Conservation (phyloP, 768 basidiomycete species). For the Mycena belliarum region DNA sequence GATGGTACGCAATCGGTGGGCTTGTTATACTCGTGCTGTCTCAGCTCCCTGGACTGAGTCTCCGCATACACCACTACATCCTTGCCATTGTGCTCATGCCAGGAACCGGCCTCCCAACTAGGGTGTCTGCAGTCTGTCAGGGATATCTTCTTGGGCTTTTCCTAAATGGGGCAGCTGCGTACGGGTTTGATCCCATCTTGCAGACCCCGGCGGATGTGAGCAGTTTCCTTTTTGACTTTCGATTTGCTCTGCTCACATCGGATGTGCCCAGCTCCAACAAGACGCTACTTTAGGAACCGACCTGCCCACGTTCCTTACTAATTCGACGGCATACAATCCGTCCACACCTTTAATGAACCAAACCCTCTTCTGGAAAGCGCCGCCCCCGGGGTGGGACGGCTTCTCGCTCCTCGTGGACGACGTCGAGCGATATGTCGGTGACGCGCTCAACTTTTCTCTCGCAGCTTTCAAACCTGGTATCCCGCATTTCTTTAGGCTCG, state of each 20-base stretch:
- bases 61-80: slow-evolving; percentile 85
- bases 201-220: slow-evolving; percentile 72
- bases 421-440: slow-evolving; percentile 76
- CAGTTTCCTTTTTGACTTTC: slow-evolving; percentile 5
- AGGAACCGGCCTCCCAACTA: slow-evolving; percentile 79
- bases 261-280: slow-evolving; percentile 54
- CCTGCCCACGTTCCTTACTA: slow-evolving; percentile 73
- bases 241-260: slow-evolving; percentile 12
- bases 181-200: slow-evolving; percentile 77
- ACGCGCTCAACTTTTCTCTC: slow-evolving; percentile 71
- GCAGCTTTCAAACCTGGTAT: slow-evolving; percentile 56
- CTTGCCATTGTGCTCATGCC: slow-evolving; percentile 74
- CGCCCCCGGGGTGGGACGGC: slow-evolving; percentile 67
- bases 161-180: slow-evolving; percentile 76
- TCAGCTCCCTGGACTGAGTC: slow-evolving; percentile 63
- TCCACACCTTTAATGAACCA: slow-evolving; percentile 56
- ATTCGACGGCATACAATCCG: slow-evolving; percentile 64
- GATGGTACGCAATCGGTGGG: slow-evolving; percentile 72
- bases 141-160: slow-evolving; percentile 83
- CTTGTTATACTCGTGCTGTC: slow-evolving; percentile 66
- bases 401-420: slow-evolving; percentile 84
- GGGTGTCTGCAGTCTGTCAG: slow-evolving; percentile 77
- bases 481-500: slow-evolving; percentile 79
- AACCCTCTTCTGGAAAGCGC: slow-evolving; percentile 54
- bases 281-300: slow-evolving; percentile 72